These are phyloP conservation scores for Xylaria digitata DNA, from an alignment of 2,329 filamentous ascomycete genomes.

Conservation along the genomic window DNA sequence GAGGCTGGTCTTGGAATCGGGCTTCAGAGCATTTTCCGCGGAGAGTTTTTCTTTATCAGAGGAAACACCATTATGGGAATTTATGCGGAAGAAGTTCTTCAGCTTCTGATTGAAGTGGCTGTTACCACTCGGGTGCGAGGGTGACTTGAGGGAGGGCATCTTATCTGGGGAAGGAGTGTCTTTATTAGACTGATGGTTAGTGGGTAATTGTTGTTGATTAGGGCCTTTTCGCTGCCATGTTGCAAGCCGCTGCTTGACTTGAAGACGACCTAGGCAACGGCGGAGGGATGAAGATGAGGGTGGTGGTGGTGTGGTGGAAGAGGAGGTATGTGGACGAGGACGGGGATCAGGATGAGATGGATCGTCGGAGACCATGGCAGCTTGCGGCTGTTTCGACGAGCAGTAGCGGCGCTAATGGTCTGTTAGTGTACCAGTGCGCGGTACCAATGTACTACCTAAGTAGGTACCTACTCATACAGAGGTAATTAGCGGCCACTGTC, in stretches of 20 bases:
- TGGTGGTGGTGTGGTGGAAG: slow-evolving; percentile 41
- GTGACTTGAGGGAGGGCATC: slow-evolving; percentile 65
- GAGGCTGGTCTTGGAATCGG: slow-evolving; percentile 74
- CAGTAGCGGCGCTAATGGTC: too few species aligned
- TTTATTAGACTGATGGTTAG: slow-evolving; percentile 19
- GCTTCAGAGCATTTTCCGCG: slow-evolving; percentile 55
- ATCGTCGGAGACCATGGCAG: slow-evolving; percentile 40
- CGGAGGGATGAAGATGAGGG: slow-evolving; percentile 27
- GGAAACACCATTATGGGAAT: slow-evolving; percentile 57
- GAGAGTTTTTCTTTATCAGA: slow-evolving; percentile 52
- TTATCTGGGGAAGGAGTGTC: slow-evolving; percentile 26
- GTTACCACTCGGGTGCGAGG: slow-evolving; percentile 61
- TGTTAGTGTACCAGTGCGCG: too few species aligned
- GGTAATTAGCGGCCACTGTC: neutral
- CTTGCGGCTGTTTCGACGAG: slow-evolving; percentile 37
- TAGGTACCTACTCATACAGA: too few species aligned
- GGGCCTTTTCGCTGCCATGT: slow-evolving; percentile 51
- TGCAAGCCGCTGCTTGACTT: slow-evolving; percentile 50
- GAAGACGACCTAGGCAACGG: slow-evolving; percentile 44
- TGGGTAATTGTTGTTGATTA: slow-evolving; percentile 38
- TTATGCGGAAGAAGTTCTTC: slow-evolving; percentile 79
- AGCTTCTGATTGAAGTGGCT: slow-evolving; percentile 74
- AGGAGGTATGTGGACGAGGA: slow-evolving; percentile 33
- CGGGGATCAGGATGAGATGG: slow-evolving; percentile 40
- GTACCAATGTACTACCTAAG: too few species aligned